phyloP scores from a whole-genome alignment of 352 stramenopile species.

The Thalassiosira hispida region DNA sequence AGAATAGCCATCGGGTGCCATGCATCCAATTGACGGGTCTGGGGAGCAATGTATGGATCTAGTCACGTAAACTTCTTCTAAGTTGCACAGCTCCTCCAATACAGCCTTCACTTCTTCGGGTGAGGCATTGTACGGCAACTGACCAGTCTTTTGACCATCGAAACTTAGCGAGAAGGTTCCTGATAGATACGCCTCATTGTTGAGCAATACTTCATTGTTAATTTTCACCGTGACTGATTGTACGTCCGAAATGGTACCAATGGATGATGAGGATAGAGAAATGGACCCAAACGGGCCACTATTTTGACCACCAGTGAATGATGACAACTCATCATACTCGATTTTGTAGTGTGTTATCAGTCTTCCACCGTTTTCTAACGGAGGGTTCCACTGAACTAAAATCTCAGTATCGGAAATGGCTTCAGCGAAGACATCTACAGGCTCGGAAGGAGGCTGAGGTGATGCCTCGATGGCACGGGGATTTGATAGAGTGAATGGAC shows the following conservation, averaged over 20 bases:
- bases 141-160: conserved; percentile 85
- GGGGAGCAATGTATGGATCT: conserved; percentile 72
- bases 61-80: conserved; percentile 88
- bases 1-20: conserved; percentile 72
- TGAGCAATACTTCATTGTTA: conserved; percentile 68
- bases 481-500: conserved; percentile 61
- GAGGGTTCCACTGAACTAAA: conserved; percentile 83
- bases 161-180: conserved; percentile 91
- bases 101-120: conserved; percentile 83
- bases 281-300: conserved; percentile 60
- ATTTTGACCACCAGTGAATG: conserved; percentile 56
- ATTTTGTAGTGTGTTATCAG: conserved; percentile 91
- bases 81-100: conserved; percentile 89
- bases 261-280: conserved; percentile 61
- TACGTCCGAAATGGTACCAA: conserved; percentile 66
- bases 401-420: conserved; percentile 75
- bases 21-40: conserved; percentile 57
- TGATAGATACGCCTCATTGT: conserved; percentile 68
- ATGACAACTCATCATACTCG: conserved; percentile 86
- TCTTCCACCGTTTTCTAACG: conserved; percentile 85
- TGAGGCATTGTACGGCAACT: conserved; percentile 83
- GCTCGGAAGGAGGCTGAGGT: conserved; percentile 65
- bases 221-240: conserved; percentile 88
- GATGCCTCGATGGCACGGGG: conserved; percentile 66
- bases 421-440: conserved; percentile 65